A percentile compares a stretch with the other conserved stretches of the same genome.
These are phyloP conservation scores for Dentipellis sp. DNA, from an alignment of 768 basidiomycete species.

Conservation along the genomic window DNA sequence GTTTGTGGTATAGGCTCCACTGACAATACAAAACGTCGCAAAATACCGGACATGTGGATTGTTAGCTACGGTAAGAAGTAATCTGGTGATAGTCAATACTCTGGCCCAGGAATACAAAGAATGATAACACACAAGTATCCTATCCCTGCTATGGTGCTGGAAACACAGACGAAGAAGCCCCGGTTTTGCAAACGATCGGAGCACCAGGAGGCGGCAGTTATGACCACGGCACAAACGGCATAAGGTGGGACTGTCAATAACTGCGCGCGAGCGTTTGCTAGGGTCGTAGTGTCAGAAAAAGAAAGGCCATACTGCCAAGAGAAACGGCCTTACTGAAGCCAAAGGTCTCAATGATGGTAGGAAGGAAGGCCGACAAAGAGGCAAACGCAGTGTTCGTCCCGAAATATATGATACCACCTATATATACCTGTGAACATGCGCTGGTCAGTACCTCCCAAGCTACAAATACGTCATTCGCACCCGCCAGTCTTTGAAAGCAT, in stretches of 20 bases:
- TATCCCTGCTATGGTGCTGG: slow-evolving; percentile 37
- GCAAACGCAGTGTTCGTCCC: slow-evolving; percentile 68
- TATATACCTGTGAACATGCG: slow-evolving; percentile 35
- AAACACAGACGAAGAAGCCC: slow-evolving; percentile 36
- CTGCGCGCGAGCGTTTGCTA: slow-evolving; percentile 60
- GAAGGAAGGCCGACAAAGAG: slow-evolving; percentile 77
- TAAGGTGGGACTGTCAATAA: slow-evolving; percentile 79
- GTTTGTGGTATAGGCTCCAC: slow-evolving; percentile 70
- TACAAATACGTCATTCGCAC: slow-evolving; percentile 22
- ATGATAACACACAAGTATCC: slow-evolving; percentile 49
- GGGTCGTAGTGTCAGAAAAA: not conserved
- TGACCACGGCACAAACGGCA: slow-evolving; percentile 56
- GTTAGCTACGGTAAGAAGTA: slow-evolving; percentile 43
- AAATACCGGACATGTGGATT: slow-evolving; percentile 67
- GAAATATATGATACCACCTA: slow-evolving; percentile 68
- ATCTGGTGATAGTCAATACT: slow-evolving; percentile 21
- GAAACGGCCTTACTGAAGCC: slow-evolving; percentile 50
- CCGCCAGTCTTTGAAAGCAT: slow-evolving; percentile 68
- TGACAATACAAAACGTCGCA: slow-evolving; percentile 67
- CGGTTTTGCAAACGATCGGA: slow-evolving; percentile 64
- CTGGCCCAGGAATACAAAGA: not conserved
- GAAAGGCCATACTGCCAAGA: not conserved
- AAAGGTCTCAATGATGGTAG: slow-evolving; percentile 70
- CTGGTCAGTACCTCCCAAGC: no score
- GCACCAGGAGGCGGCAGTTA: slow-evolving; percentile 45